Evolutionary conservation across 2,329 filamentous ascomycete species (phyloP).

Genomic region (Cladosporium velox): DNA sequence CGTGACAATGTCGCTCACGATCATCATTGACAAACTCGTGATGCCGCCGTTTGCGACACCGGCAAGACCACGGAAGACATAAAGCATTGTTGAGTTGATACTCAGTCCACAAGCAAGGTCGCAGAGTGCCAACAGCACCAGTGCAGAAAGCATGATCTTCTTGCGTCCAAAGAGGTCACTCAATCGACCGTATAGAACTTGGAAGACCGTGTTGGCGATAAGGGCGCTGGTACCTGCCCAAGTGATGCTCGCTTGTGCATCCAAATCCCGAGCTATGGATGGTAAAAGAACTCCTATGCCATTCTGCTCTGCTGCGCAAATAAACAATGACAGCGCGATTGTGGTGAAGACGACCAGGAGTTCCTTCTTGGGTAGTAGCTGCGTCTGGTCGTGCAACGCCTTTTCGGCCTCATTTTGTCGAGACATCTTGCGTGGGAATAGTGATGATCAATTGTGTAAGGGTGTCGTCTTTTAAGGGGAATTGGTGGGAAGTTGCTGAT

Average conservation of each 20-base stretch:
- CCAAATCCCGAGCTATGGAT: slow-evolving; percentile 39
- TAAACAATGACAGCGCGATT: slow-evolving; percentile 55
- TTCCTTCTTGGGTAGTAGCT: slow-evolving; percentile 56
- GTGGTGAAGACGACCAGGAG: slow-evolving; percentile 55
- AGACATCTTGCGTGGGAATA: background rate
- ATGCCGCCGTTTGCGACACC: slow-evolving; percentile 65
- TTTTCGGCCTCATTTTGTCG: slow-evolving; percentile 42
- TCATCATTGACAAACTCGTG: slow-evolving; percentile 61
- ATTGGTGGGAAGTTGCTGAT: too few species aligned
- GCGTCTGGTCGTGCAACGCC: slow-evolving; percentile 57
- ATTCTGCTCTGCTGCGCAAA: slow-evolving; percentile 61
- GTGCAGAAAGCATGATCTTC: slow-evolving; percentile 56
- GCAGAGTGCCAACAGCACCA: slow-evolving; percentile 57
- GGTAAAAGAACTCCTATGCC: slow-evolving; percentile 50
- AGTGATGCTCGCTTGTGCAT: slow-evolving; percentile 52
- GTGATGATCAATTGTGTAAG: background rate
- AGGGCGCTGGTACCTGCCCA: slow-evolving; percentile 58
- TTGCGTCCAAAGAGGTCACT: slow-evolving; percentile 50
- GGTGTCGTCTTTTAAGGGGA: too few species aligned
- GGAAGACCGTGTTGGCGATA: slow-evolving; percentile 63
- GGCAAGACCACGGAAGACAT: slow-evolving; percentile 61
- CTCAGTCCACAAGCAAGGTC: slow-evolving; percentile 63
- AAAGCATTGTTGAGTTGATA: slow-evolving; percentile 58
- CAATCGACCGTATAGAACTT: slow-evolving; percentile 61
- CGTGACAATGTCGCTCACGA: slow-evolving; percentile 62